A percentile compares a stretch with the other conserved stretches of the same genome.
These are phyloP conservation scores for Bipolaris zeicola DNA, from an alignment of 2,329 filamentous ascomycete species.

Conservation along the genomic window DNA sequence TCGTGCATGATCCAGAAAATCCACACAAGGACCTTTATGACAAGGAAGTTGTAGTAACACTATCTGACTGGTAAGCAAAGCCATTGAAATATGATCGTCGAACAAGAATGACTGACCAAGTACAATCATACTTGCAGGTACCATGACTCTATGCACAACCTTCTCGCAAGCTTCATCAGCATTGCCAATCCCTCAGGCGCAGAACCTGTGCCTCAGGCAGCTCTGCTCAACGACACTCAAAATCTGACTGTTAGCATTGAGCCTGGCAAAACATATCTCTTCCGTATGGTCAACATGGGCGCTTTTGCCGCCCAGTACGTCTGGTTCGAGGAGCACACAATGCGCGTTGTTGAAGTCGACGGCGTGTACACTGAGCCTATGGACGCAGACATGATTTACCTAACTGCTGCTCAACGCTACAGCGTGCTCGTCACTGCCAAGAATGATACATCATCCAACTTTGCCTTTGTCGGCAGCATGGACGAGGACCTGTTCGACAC, in stretches of 20 bases:
- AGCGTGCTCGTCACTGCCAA: conserved; percentile 69
- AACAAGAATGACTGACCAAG: background rate
- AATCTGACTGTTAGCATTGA: conserved; percentile 53
- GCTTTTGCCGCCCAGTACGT: conserved; percentile 74
- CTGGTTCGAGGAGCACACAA: conserved; percentile 69
- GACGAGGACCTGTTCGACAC: conserved; percentile 65
- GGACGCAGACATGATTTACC: conserved; percentile 64
- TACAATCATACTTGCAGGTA: conserved; percentile 51
- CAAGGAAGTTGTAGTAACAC: conserved; percentile 67
- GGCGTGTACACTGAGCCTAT: conserved; percentile 68
- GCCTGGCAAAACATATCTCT: conserved; percentile 64
- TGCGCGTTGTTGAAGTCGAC: conserved; percentile 71
- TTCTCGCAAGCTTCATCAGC: conserved; percentile 53
- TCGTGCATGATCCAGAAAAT: conserved; percentile 65
- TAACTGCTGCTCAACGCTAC: conserved; percentile 74
- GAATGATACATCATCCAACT: conserved; percentile 59
- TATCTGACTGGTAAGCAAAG: conserved; percentile 65
- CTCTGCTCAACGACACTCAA: conserved; percentile 67
- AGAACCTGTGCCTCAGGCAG: conserved; percentile 69
- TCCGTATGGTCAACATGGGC: conserved; percentile 72
- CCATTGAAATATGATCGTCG: background rate
- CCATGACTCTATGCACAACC: conserved; percentile 61
- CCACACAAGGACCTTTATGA: conserved; percentile 60
- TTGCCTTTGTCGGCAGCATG: conserved; percentile 64
- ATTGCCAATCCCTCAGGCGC: conserved; percentile 62